Evolutionary conservation across 2,329 filamentous ascomycete genomes (phyloP), one percentile per base, ranked within the genome.

Genomic region (Tolypocladium guangdongense): DNA sequence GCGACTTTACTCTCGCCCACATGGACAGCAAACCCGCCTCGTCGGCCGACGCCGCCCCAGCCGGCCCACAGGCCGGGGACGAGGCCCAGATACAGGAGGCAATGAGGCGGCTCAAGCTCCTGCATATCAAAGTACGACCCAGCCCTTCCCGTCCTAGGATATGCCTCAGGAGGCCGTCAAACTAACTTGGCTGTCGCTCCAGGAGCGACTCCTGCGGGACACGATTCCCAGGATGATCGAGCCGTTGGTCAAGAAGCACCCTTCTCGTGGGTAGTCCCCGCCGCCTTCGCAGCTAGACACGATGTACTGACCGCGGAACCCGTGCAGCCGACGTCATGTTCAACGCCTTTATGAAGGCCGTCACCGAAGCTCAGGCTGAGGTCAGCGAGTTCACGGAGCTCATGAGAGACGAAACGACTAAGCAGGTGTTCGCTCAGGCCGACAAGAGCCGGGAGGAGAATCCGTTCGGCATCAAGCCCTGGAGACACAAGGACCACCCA

Each of bases 401-500:
- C 7, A 73, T 78, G 62, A 72, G 66, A 12, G 71, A 71, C 58
- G 74, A 77, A 5, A 70, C 74, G 46, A 77, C 68, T 55, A 71
- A 70, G 46, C 74, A 74, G 51, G 70, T 81, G 12, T 69, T 85
- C 52, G 72, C 77, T 12, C 73, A 78, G 54, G 79, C 76, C 2
- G 71, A 66, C 41, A 73, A 76, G 60, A 83, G 81, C 59, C 74
- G 74, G 20, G 69, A 75, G 52, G 73, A 77, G 39, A 77, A 82
- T 45, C 77, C 79, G 0, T 71, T 74, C 50, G 78, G 75, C 4
- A 83, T 85, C 57, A 78, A 74, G 59, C 74, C 77, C 2, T 85
- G 82, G 82, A 74, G 72, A 49, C 74, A 80, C 22, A 75, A 71
- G 52, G 78, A 85, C 37, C 73, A 84, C 53, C 80, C 82, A 2